These are phyloP conservation scores for Cymodocea nodosa DNA, from an alignment of 116 monocot genomes.

Conservation along the genomic window DNA sequence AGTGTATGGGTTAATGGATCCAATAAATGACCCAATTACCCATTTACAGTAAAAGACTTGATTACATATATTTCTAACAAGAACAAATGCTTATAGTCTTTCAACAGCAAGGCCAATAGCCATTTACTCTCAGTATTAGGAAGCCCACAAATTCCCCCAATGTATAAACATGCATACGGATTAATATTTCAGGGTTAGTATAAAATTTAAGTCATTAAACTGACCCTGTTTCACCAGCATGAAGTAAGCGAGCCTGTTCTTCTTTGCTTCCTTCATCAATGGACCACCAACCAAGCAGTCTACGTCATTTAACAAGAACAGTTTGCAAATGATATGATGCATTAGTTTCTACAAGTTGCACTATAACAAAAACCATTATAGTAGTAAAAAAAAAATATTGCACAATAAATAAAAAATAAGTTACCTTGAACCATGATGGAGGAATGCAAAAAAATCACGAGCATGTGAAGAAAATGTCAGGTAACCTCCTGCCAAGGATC, in stretches of 20 bases:
- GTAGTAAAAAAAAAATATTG: not conserved
- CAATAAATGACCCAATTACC: no score
- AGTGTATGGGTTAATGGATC: no score
- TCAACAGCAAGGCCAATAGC: no score
- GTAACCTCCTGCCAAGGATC: constrained; percentile 46
- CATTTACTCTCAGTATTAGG: no score
- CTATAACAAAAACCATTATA: not conserved
- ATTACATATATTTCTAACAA: no score
- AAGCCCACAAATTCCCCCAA: no score
- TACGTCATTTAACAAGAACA: constrained; percentile 10
- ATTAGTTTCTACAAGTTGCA: no score
- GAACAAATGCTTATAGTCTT: no score
- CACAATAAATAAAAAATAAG: not conserved
- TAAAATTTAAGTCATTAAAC: not conserved
- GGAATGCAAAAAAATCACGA: constrained; percentile 77
- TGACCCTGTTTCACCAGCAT: constrained; percentile 59
- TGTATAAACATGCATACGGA: no score
- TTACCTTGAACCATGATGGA: constrained; percentile 94
- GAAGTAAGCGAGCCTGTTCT: constrained; percentile 72
- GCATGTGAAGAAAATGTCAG: constrained; percentile 50
- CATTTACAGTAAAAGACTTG: no score
- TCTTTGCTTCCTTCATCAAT: constrained; percentile 99
- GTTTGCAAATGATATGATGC: no score
- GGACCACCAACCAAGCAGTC: constrained; percentile 97
- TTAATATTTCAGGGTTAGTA: no score